Percentiles rank a stretch among this genome's conserved stretches.
phyloP scores from a whole-genome alignment of 805 yeast genomes.

The Sungouiella blattae region DNA sequence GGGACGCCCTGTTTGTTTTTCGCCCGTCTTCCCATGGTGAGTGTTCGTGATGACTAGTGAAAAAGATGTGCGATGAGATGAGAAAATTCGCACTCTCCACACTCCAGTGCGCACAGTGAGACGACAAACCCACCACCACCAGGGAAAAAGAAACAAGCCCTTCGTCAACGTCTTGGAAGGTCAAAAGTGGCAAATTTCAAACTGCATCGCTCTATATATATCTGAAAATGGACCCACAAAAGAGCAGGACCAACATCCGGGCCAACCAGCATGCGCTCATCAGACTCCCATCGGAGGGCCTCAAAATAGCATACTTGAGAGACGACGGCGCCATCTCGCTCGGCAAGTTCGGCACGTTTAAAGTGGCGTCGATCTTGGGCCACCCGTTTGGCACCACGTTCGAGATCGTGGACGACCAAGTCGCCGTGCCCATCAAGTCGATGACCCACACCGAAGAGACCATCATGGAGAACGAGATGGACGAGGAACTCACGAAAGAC shows the following conservation, averaged over 20 bases:
- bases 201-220: too few species aligned
- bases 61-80: constrained; percentile 18
- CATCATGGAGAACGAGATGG: constrained; percentile 18
- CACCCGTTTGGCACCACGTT: constrained; percentile 85
- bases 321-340: constrained; percentile 60
- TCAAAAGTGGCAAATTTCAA: too few species aligned
- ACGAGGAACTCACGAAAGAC: constrained; percentile 36
- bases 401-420: constrained; percentile 63
- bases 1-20: constrained; percentile 92
- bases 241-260: constrained; percentile 33
- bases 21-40: constrained; percentile 83
- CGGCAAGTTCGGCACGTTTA: constrained; percentile 90
- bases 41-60: constrained; percentile 3
- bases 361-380: constrained; percentile 72
- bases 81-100: constrained; percentile 8
- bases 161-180: too few species aligned
- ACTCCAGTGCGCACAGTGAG: too few species aligned
- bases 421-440: constrained; percentile 47
- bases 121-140: too few species aligned
- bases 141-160: too few species aligned
- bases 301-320: constrained; percentile 66
- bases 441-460: constrained; percentile 24
- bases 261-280: constrained; percentile 58
- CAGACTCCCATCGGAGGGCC: constrained; percentile 76
- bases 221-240: too few species aligned